Evolutionary conservation across 2,329 filamentous ascomycete genomes (phyloP).

Genomic region (Penicillium corylophilum): DNA sequence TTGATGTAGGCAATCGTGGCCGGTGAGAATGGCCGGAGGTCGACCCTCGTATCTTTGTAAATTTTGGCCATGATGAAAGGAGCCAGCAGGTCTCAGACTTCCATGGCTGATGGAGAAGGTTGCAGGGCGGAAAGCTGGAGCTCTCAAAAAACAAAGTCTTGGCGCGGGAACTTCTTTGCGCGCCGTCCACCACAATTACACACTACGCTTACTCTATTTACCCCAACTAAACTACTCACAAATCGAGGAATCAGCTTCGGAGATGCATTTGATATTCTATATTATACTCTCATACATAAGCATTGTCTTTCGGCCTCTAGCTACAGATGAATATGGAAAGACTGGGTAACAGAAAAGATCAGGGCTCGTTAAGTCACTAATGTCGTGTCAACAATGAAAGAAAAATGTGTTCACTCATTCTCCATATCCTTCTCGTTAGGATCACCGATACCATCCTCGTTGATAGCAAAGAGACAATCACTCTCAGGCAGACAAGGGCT

Average conservation of each 20-base stretch:
- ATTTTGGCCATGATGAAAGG: conserved; percentile 62
- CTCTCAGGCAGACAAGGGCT: conserved; percentile 95
- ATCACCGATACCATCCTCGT: conserved; percentile 94
- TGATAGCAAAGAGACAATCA: conserved; percentile 94
- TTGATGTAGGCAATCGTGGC: conserved; percentile 70
- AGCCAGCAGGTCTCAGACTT: conserved; percentile 28
- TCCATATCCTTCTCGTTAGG: conserved; percentile 94
- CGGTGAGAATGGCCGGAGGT: conserved; percentile 70
- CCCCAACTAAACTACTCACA: neutral
- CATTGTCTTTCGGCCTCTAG: neutral
- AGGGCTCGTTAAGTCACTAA: conserved; percentile 24
- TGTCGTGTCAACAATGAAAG: conserved; percentile 23
- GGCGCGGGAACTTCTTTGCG: conserved; percentile 20
- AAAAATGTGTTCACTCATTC: conserved; percentile 59
- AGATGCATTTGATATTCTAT: neutral
- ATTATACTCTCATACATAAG: neutral
- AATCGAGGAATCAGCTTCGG: neutral
- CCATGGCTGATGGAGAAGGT: conserved; percentile 32
- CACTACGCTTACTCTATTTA: neutral
- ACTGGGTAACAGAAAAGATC: neutral
- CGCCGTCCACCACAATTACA: neutral
- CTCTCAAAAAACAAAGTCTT: conserved; percentile 41
- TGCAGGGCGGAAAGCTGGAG: conserved; percentile 32
- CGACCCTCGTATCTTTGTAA: conserved; percentile 85
- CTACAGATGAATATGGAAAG: neutral